Evolutionary conservation across 345 rosid genomes (phyloP).

Genomic region (Trapa bicornis): DNA sequence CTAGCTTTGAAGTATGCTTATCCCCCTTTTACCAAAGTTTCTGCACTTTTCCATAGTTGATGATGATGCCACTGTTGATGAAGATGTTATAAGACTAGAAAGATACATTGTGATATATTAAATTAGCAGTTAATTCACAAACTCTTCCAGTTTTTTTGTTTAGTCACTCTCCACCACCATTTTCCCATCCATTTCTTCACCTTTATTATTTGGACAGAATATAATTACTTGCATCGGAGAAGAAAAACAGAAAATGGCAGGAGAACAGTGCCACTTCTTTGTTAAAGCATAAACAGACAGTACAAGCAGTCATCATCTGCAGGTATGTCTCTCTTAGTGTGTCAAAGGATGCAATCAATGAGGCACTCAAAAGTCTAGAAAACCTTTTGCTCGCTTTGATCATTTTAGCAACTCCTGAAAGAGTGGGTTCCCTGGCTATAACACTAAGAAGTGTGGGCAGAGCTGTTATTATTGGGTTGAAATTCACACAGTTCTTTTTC

Average conservation of each 20-base stretch:
- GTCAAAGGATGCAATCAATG: conserved; percentile 19
- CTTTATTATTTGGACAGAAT: not conserved
- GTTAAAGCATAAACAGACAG: conserved; percentile 6
- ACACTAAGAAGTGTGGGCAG: conserved; percentile 13
- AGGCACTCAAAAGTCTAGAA: conserved; percentile 11
- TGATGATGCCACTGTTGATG: not conserved
- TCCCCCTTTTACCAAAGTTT: not conserved
- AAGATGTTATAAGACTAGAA: not conserved
- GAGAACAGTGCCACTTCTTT: not conserved
- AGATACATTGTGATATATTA: not conserved
- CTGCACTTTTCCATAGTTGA: not conserved
- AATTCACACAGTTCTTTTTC: conserved; percentile 8
- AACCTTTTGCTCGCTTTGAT: not conserved
- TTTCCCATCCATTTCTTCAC: not conserved
- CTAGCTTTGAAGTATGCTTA: not conserved
- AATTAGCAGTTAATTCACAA: not conserved
- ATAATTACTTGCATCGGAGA: not conserved
- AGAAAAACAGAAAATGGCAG: not conserved
- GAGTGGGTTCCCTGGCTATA: not conserved
- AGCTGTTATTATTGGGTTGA: conserved; percentile 45
- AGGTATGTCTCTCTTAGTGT: conserved; percentile 9
- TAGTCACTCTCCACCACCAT: not conserved
- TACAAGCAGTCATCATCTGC: conserved; percentile 20
- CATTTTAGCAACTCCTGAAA: not conserved
- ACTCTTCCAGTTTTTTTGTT: too few species aligned